phyloP scores from a whole-genome alignment of 139 green algal genomes.

The Limnomonas spitsbergensis region DNA sequence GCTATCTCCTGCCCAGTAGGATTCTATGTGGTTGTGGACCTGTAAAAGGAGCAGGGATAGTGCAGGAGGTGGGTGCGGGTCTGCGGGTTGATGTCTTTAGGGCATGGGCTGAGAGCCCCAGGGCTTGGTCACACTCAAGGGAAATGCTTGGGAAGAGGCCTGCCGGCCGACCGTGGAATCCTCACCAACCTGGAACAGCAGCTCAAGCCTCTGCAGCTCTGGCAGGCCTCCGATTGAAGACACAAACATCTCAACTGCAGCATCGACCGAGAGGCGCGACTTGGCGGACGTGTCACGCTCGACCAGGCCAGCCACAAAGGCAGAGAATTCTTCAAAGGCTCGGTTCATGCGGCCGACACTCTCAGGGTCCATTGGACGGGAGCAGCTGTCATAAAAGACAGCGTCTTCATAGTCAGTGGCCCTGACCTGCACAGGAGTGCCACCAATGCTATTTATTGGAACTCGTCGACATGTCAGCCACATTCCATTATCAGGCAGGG shows the following conservation, averaged over 20 bases:
- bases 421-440: background rate
- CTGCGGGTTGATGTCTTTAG: no score
- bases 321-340: background rate
- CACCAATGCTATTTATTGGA: no score
- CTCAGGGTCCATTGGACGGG: background rate
- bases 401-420: conserved; percentile 21
- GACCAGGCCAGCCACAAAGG: conserved; percentile 6
- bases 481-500: background rate
- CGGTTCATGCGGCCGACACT: background rate
- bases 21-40: conserved; percentile 32
- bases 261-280: background rate
- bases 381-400: conserved; percentile 7
- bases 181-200: conserved; percentile 1
- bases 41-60: no score
- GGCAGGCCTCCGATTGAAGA: background rate
- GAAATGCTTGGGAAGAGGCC: no score
- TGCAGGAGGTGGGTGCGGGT: no score
- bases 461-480: no score
- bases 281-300: conserved; percentile 2
- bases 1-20: conserved; percentile 27
- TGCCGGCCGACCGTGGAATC: no score
- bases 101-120: no score
- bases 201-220: background rate
- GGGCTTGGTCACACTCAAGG: no score
- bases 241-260: conserved; percentile 7